phyloP scores from a whole-genome alignment of 208 protist species.

The Sergeia podlipaevii region DNA sequence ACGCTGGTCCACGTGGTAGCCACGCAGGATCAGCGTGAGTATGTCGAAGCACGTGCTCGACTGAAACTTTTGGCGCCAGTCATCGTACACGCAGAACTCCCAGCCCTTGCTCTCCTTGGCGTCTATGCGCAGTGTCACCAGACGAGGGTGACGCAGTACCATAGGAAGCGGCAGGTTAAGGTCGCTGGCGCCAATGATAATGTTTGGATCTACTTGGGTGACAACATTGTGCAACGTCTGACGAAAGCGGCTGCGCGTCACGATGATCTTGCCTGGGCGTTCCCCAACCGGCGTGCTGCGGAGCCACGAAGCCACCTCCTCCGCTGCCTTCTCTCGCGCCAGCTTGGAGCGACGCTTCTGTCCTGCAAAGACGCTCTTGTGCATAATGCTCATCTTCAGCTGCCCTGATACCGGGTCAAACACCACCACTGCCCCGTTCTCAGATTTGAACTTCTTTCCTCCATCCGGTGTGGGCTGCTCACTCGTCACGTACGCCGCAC shows the following conservation, averaged over 20 bases:
- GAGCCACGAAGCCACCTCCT: conserved; percentile 99
- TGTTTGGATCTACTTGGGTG: conserved; percentile 99
- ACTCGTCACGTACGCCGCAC: conserved; percentile 99
- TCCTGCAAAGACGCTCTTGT: conserved; percentile 99
- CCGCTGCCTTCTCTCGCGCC: conserved; percentile 99
- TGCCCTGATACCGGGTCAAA: conserved; percentile 99
- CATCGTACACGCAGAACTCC: conserved; percentile 99
- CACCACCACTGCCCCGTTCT: conserved; percentile 99
- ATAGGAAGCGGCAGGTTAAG: conserved; percentile 99
- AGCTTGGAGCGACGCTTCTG: conserved; percentile 99
- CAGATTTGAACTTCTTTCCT: conserved; percentile 96
- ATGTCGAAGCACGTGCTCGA: conserved; percentile 99
- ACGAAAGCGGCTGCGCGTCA: conserved; percentile 98
- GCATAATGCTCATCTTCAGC: conserved; percentile 99
- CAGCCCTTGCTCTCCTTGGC: conserved; percentile 99
- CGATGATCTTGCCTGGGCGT: conserved; percentile 99
- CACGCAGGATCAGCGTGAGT: conserved; percentile 99
- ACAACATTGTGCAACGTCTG: conserved; percentile 93
- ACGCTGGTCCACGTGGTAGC: conserved; percentile 97
- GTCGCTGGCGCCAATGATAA: conserved; percentile 99
- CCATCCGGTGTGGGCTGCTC: conserved; percentile 99
- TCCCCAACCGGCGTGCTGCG: conserved; percentile 98
- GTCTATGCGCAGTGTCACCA: conserved; percentile 99
- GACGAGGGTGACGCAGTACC: conserved; percentile 98
- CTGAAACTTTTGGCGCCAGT: conserved; percentile 99